These are phyloP conservation scores for Sedum album DNA, from an alignment of 164 flowering plant species.

Conservation along the genomic window DNA sequence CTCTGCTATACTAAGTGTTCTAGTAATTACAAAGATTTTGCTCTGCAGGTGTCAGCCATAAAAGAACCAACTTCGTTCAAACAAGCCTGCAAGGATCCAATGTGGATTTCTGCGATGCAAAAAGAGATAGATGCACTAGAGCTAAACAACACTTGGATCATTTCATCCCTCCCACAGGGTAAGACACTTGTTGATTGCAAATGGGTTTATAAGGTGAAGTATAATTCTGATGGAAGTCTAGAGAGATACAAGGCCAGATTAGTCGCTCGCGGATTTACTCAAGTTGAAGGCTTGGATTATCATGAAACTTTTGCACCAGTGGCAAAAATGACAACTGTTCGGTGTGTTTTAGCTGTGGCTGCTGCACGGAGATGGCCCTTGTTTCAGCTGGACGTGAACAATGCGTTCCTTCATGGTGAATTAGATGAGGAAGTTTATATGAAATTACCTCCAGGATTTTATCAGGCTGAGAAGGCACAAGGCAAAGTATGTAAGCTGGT, in stretches of 20 bases:
- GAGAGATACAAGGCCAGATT: neutral
- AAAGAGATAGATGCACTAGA: neutral
- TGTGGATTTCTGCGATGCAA: neutral
- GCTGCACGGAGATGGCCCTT: neutral
- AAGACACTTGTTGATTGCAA: neutral
- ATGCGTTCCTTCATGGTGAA: neutral
- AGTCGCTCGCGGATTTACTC: neutral
- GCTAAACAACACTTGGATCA: neutral
- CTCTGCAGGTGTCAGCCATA: no score
- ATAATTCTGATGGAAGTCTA: neutral
- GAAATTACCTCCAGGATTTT: neutral
- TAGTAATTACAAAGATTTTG: no score
- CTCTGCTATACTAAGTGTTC: no score
- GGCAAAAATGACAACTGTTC: neutral
- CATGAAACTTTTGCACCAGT: neutral
- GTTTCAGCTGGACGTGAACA: neutral
- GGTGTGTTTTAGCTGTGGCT: neutral
- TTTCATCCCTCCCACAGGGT: neutral
- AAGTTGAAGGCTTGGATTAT: neutral
- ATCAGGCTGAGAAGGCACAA: neutral
- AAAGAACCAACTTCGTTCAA: neutral
- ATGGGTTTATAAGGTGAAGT: neutral
- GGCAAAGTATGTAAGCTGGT: neutral
- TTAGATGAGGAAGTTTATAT: neutral
- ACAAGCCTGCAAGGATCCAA: neutral